Evolutionary conservation across 2,329 filamentous ascomycete genomes (phyloP).

Genomic region (Nakataea oryzae): DNA sequence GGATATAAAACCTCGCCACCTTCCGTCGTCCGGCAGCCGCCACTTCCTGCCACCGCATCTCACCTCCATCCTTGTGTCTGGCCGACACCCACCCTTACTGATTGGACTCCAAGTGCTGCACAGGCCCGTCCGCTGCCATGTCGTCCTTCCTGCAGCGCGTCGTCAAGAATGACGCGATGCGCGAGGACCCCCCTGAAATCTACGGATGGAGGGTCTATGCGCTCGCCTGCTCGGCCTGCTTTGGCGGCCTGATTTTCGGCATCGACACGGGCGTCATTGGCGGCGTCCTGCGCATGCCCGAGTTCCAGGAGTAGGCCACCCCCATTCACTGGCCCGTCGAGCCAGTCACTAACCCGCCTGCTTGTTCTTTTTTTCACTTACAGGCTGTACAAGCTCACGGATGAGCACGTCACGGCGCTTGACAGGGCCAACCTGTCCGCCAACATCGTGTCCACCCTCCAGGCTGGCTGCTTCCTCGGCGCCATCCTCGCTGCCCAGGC

Average conservation of each 20-base stretch:
- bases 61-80: too few species aligned
- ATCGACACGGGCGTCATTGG: conserved; percentile 17
- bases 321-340: neutral
- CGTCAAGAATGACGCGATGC: conserved; percentile 49
- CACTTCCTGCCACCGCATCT: too few species aligned
- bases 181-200: conserved; percentile 52
- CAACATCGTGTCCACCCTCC: neutral
- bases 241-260: conserved; percentile 13
- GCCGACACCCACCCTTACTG: too few species aligned
- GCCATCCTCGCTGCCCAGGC: neutral
- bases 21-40: too few species aligned
- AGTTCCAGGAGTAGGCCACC: conserved; percentile 7
- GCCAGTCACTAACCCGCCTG: neutral
- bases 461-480: neutral
- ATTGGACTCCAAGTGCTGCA: neutral
- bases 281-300: conserved; percentile 13
- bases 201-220: conserved; percentile 60
- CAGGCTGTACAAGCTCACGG: neutral
- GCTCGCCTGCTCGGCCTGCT: conserved; percentile 41
- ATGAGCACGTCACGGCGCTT: neutral
- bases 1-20: too few species aligned
- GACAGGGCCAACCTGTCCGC: neutral
- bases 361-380: too few species aligned
- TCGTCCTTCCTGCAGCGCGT: conserved; percentile 12
- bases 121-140: conserved; percentile 1